Evolutionary conservation across 139 green algal genomes (phyloP).

Genomic region (Ulvella scutata): DNA sequence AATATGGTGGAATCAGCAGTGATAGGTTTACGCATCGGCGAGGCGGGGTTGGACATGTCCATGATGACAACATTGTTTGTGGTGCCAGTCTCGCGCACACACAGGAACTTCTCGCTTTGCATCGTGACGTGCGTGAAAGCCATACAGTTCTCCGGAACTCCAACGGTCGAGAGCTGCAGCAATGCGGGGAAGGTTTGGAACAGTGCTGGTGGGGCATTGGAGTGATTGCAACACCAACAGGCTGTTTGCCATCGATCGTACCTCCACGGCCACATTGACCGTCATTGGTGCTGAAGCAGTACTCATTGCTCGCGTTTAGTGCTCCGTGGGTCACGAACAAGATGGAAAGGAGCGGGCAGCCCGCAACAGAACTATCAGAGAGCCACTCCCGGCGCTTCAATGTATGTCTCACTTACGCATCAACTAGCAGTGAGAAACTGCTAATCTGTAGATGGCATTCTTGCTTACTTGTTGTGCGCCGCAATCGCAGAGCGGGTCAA

Average conservation of each 20-base stretch:
- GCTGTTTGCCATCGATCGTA: no score
- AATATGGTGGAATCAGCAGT: slow-evolving; percentile 93
- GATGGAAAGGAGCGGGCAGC: no score
- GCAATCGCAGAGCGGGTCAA: no score
- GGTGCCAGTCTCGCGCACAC: slow-evolving; percentile 77
- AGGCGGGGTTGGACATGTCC: slow-evolving; percentile 60
- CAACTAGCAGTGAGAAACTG: no score
- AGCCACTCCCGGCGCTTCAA: no score
- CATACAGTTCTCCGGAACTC: slow-evolving; percentile 80
- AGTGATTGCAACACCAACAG: neutral
- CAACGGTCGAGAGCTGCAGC: slow-evolving; percentile 73
- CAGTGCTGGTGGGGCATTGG: neutral
- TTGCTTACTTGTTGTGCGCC: no score
- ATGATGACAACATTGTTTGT: slow-evolving; percentile 75
- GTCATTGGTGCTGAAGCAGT: slow-evolving; percentile 1
- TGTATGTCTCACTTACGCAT: no score
- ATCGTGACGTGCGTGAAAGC: slow-evolving; percentile 96
- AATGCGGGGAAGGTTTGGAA: neutral
- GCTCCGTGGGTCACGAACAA: no score
- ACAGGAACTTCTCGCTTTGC: slow-evolving; percentile 95
- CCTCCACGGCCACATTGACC: slow-evolving; percentile 1
- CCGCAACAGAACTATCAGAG: no score
- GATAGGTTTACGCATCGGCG: slow-evolving; percentile 79
- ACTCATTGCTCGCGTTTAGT: no score
- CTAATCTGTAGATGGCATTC: no score